These are phyloP conservation scores for Ceriops tagal DNA, from an alignment of 345 rosid species.

Conservation along the genomic window DNA sequence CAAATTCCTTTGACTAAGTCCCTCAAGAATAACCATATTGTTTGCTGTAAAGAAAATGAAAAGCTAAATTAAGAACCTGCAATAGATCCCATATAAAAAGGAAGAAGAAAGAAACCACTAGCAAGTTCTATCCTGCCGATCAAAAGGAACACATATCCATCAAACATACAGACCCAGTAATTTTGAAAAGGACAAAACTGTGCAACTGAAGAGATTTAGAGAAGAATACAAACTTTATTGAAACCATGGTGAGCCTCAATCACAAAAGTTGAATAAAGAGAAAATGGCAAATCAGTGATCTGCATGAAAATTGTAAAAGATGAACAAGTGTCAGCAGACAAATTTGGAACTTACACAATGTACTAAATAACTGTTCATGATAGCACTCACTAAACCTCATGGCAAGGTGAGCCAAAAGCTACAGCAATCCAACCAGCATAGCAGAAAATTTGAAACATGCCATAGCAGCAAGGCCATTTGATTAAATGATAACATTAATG, in stretches of 20 bases:
- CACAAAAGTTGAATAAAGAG: slow-evolving; percentile 92
- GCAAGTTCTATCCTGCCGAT: background rate
- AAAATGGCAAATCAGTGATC: slow-evolving; percentile 95
- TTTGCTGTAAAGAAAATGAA: slow-evolving; percentile 66
- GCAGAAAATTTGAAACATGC: too few relatives aligned
- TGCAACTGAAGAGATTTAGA: slow-evolving; percentile 8
- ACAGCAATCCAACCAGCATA: too few relatives aligned
- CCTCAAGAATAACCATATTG: slow-evolving; percentile 85
- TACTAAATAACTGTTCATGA: too few relatives aligned
- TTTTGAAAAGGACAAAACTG: slow-evolving; percentile 9
- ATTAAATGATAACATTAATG: too few relatives aligned
- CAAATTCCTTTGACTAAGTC: slow-evolving; percentile 76
- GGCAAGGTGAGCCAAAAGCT: too few relatives aligned
- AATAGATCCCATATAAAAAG: slow-evolving; percentile 1
- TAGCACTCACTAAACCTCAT: too few relatives aligned
- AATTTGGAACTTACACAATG: too few relatives aligned
- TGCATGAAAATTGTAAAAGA: slow-evolving; percentile 39
- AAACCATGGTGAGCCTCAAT: slow-evolving; percentile 96
- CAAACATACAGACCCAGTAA: slow-evolving; percentile 7
- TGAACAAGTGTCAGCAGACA: background rate
- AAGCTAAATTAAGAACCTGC: slow-evolving; percentile 12
- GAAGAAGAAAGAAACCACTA: background rate
- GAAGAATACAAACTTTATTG: slow-evolving; percentile 65
- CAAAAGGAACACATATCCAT: background rate
- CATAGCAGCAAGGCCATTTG: too few relatives aligned